phyloP scores from a whole-genome alignment of 768 basidiomycete species.

The Auricularia sp. region DNA sequence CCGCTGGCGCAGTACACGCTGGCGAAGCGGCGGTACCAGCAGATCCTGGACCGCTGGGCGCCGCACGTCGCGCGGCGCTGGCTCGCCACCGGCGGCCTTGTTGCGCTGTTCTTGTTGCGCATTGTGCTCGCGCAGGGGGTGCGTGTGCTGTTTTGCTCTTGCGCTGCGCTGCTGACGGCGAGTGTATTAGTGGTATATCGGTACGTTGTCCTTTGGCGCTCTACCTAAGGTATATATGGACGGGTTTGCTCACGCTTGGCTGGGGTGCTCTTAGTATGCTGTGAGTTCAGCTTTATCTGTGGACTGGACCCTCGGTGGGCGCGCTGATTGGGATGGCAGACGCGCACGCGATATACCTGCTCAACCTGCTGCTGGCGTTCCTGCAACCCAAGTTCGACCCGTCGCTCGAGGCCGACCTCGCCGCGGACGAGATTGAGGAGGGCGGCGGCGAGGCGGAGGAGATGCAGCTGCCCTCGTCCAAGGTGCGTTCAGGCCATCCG shows the following conservation, averaged over 20 bases:
- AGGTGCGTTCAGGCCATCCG: slow-evolving; percentile 7
- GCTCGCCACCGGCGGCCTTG: slow-evolving; percentile 61
- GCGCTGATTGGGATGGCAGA: slow-evolving; percentile 32
- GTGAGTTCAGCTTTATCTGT: slow-evolving; percentile 22
- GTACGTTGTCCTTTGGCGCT: slow-evolving; percentile 31
- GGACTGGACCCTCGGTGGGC: too few relatives aligned
- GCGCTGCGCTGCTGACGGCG: slow-evolving; percentile 2
- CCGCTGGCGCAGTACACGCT: slow-evolving; percentile 8
- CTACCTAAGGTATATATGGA: too few relatives aligned
- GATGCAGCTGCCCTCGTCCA: not conserved
- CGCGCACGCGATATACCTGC: slow-evolving; percentile 87
- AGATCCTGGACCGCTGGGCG: slow-evolving; percentile 83
- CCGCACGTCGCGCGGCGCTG: slow-evolving; percentile 86
- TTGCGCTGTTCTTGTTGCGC: slow-evolving; percentile 69
- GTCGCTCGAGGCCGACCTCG: slow-evolving; percentile 82
- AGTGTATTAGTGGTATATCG: slow-evolving; percentile 75
- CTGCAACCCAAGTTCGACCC: slow-evolving; percentile 97
- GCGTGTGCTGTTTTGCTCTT: slow-evolving; percentile 25
- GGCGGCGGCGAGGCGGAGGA: slow-evolving; percentile 50
- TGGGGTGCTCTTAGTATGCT: slow-evolving; percentile 41
- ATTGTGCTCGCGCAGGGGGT: slow-evolving; percentile 87
- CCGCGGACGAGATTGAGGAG: slow-evolving; percentile 92
- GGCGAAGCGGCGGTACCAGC: slow-evolving; percentile 61
- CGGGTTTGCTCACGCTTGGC: too few relatives aligned
- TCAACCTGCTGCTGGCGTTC: slow-evolving; percentile 94